Conservation (phyloP, 768 basidiomycete genomes). For the Lepiota brunneoincarnata region DNA sequence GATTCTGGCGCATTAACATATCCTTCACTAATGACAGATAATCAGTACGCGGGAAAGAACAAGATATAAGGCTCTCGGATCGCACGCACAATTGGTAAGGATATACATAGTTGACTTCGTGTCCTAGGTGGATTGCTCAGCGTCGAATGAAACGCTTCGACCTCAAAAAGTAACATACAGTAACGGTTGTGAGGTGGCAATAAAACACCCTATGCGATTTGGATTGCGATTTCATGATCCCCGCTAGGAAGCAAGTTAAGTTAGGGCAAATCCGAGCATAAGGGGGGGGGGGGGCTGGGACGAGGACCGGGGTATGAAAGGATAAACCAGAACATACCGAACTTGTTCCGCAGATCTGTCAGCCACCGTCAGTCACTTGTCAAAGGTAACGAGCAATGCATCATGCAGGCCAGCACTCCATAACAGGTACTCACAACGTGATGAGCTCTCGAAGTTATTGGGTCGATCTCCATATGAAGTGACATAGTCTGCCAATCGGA, state of each 20-base stretch:
- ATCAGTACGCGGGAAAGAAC: background rate
- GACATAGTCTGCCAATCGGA: slow-evolving; percentile 64
- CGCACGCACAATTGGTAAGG: slow-evolving; percentile 39
- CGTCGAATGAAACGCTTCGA: background rate
- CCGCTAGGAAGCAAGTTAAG: slow-evolving; percentile 26
- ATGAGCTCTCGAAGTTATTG: slow-evolving; percentile 68
- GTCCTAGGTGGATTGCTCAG: slow-evolving; percentile 36
- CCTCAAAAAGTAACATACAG: slow-evolving; percentile 39
- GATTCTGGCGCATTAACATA: slow-evolving; percentile 42
- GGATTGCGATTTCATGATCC: slow-evolving; percentile 42
- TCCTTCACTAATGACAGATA: slow-evolving; percentile 36
- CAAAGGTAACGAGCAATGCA: background rate
- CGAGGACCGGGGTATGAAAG: background rate
- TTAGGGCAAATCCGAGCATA: background rate
- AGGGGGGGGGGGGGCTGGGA: background rate
- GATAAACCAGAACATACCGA: slow-evolving; percentile 30
- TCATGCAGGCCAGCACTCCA: background rate
- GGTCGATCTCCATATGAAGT: slow-evolving; percentile 66
- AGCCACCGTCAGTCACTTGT: slow-evolving; percentile 24
- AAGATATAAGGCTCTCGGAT: background rate
- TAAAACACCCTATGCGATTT: slow-evolving; percentile 50
- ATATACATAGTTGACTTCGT: slow-evolving; percentile 54
- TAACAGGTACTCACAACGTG: slow-evolving; percentile 50
- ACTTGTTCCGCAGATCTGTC: slow-evolving; percentile 29
- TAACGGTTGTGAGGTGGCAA: slow-evolving; percentile 66